phyloP scores from a whole-genome alignment of 2,329 filamentous ascomycete species.

The Calonectria ilicicola region DNA sequence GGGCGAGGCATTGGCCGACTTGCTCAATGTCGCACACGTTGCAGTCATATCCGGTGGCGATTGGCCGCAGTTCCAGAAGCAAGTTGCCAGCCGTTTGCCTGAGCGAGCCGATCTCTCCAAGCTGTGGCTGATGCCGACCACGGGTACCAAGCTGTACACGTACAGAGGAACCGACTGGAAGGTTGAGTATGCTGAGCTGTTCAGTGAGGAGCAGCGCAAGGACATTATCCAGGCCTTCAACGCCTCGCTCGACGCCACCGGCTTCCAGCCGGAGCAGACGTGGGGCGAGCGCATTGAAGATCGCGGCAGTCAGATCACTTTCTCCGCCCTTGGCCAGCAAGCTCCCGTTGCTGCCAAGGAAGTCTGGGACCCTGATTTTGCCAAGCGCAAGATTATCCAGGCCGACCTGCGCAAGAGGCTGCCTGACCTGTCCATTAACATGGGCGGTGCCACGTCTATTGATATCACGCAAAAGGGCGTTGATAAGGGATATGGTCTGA shows the following conservation, averaged over 20 bases:
- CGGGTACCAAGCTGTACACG: not conserved
- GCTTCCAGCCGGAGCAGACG: not conserved
- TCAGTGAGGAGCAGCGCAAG: not conserved
- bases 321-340: not conserved
- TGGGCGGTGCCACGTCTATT: not conserved
- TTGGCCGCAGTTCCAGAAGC: not conserved
- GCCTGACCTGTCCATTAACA: not conserved
- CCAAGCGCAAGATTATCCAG: conserved; percentile 1
- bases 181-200: not conserved
- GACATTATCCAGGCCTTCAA: not conserved
- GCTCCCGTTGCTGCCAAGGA: not conserved
- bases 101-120: not conserved
- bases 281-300: not conserved
- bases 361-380: not conserved
- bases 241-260: not conserved
- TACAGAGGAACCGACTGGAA: not conserved
- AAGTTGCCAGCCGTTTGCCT: not conserved
- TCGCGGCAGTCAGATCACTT: not conserved
- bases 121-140: conserved; percentile 2
- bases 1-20: not conserved
- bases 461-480: conserved; percentile 1
- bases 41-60: not conserved
- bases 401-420: not conserved
- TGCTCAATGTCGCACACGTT: not conserved
- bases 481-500: not conserved